These are phyloP conservation scores for Phaseolus lunatus DNA, from an alignment of 306 rosid genomes.

Conservation along the genomic window DNA sequence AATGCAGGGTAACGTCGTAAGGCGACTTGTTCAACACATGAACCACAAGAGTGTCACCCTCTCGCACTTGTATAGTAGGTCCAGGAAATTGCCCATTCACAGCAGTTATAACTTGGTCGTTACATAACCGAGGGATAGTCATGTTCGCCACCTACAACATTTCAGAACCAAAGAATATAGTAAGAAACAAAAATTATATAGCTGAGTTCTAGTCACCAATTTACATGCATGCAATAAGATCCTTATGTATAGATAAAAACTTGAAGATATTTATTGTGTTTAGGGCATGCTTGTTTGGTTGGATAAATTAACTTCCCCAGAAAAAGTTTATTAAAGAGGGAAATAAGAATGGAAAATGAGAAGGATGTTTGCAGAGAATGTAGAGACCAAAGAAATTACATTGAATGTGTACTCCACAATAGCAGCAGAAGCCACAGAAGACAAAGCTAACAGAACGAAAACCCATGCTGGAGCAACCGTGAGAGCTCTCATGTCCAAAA, in stretches of 20 bases:
- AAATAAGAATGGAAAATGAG: too few species aligned
- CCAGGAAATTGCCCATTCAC: slow-evolving; percentile 44
- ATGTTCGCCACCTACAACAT: slow-evolving; percentile 37
- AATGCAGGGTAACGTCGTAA: slow-evolving; percentile 44
- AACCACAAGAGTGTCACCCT: slow-evolving; percentile 40
- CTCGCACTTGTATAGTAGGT: slow-evolving; percentile 11
- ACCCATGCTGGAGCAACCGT: not conserved
- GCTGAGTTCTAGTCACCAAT: not conserved
- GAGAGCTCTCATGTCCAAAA: not conserved
- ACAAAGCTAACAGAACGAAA: slow-evolving; percentile 8
- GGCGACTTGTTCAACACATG: slow-evolving; percentile 45
- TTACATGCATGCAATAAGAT: not conserved
- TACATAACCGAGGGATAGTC: slow-evolving; percentile 12
- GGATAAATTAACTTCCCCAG: too few species aligned
- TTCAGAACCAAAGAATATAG: not conserved
- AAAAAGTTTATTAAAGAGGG: too few species aligned
- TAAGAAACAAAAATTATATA: not conserved
- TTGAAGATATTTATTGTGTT: not conserved
- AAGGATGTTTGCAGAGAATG: too few species aligned
- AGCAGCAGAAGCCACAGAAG: slow-evolving; percentile 28
- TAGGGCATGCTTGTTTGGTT: too few species aligned
- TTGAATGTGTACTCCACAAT: slow-evolving; percentile 33
- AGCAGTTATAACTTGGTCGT: slow-evolving; percentile 8
- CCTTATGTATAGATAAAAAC: not conserved
- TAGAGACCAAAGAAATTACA: not conserved